Base-by-base conservation (phyloP, 208 protist species). In the Leptomonas pyrrhocoris region DNA sequence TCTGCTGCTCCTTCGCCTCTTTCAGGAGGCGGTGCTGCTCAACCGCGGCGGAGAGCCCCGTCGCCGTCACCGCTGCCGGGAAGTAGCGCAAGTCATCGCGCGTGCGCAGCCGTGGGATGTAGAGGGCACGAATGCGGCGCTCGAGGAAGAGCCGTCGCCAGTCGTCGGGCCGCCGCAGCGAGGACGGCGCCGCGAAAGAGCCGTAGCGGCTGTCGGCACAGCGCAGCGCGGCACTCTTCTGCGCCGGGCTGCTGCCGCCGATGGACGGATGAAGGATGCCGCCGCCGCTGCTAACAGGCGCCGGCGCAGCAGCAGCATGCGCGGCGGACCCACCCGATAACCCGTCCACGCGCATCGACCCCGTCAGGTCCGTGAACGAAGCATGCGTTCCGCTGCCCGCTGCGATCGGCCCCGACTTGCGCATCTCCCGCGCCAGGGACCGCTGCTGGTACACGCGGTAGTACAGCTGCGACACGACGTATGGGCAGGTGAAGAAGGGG, bases 51-150 rank as follows among this genome's bases (percentile, higher is more conserved):
- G 80, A 90, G 23, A 86, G 62, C 0, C 91, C 91, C 3, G 78
- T 90, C 12, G 91, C 91, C 18, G 91, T 96, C 27, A 94, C 84
- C 0, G 92, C 92, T 18, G 63, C 34, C 15, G 92, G 92, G 64
- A 96, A 96, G 77, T 94, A 96, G 45, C 85, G 80, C 50, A 96
- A 65, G 75, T 96, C 92, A 57, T 96, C 92, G n/a, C 68, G 54
- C 2, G 89, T 80, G 62, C 83, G 83, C 42, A 94, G 79, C 2
- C 77, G 85, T 8, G 92, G 92, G 18, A 84, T 40, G 76, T 91
- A 96, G 23, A 79, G 65, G n/a, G 89, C 73, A 28, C 53, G 64
- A 11, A 96, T 78, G 19, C 65, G 49, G 12, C 70, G 50, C 23
- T 79, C 55, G 25, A 87, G 63, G 67, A 96, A 94, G 12, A 93